phyloP scores from a whole-genome alignment of 2,329 filamentous ascomycete species.

The Seiridium cupressi region DNA sequence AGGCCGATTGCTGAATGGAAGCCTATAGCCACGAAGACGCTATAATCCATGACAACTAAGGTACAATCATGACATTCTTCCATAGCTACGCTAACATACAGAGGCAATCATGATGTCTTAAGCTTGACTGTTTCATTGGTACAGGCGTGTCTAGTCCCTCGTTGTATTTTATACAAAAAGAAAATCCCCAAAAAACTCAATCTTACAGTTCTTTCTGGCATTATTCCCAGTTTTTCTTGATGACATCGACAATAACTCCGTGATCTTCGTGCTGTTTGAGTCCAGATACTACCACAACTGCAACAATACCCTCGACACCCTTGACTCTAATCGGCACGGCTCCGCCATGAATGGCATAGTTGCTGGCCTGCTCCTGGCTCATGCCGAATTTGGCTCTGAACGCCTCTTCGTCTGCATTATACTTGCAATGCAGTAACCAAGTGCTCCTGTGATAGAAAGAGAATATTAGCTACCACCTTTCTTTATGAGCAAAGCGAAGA shows the following conservation, averaged over 20 bases:
- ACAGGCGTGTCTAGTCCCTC: too few relatives aligned
- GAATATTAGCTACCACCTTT: too few relatives aligned
- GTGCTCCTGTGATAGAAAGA: slow-evolving; percentile 40
- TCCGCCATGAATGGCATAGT: slow-evolving; percentile 78
- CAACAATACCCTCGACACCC: slow-evolving; percentile 74
- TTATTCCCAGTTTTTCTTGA: slow-evolving; percentile 49
- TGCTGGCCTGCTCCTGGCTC: slow-evolving; percentile 49
- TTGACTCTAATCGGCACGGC: slow-evolving; percentile 70
- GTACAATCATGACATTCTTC: too few relatives aligned
- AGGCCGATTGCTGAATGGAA: slow-evolving; percentile 26
- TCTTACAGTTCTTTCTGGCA: not conserved
- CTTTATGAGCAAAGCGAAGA: too few relatives aligned
- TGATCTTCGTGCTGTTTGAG: slow-evolving; percentile 78
- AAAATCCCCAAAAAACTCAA: too few relatives aligned
- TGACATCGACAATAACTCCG: slow-evolving; percentile 68
- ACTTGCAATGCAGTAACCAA: slow-evolving; percentile 71
- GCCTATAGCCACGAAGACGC: slow-evolving; percentile 24
- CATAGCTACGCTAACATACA: too few relatives aligned
- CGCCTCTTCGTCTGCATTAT: slow-evolving; percentile 57
- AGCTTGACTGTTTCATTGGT: too few relatives aligned
- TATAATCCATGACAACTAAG: not conserved
- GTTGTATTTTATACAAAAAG: too few relatives aligned
- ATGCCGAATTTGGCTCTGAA: slow-evolving; percentile 68
- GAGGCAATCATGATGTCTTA: too few relatives aligned
- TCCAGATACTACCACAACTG: slow-evolving; percentile 73